Base-by-base conservation (phyloP, 2,329 filamentous ascomycete genomes). In the Dactylellina leptospora region DNA sequence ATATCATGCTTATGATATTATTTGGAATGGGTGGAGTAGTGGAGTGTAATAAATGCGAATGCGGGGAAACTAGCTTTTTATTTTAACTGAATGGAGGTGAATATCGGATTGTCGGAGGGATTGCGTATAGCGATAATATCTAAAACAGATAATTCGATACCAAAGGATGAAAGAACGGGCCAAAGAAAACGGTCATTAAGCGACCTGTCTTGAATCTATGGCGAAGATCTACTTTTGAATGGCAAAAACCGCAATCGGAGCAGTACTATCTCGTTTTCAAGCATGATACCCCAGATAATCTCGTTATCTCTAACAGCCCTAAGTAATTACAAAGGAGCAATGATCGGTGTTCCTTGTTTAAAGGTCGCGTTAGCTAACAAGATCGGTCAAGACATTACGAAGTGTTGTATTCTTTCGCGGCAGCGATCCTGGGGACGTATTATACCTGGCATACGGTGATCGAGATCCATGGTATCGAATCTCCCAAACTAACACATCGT, bases 391-490 rank as follows among this genome's bases (percentile, higher is more conserved):
- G 8, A 9, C 18, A n/a, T n/a, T 40, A 33, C 28, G 11, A n/a
- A n/a, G n/a, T n/a, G n/a, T n/a, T n/a, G n/a, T n/a, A n/a, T n/a
- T n/a, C n/a, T 33, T 33, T 6, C 30, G 10, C n/a, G 25, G 33
- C 47, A 51, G n/a, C 27, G 47, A 51, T 51, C 47, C 33, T 13
- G 47, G 47, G 27, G 47, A 23, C 8, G 4, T 13, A 10, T 9
- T 22, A 33, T 33, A 28, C 33, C 10, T 25, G 33, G 51, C 13
- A 20, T 20, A 23, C 18, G 36, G 36, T 23, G 33, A 55, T 55
- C 36, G 18, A 23, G 51, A 58, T 45, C 61, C 61, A 66, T 58
- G 61, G 61, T 66, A 63, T 66, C 53, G 23, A 64, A 44, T 27
- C 30, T 55, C 51, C 51, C 45, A 51, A 53, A 11, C 11, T 10